Conservation (phyloP, 2,329 filamentous ascomycete genomes). For the Verticillium zaregamsianum region DNA sequence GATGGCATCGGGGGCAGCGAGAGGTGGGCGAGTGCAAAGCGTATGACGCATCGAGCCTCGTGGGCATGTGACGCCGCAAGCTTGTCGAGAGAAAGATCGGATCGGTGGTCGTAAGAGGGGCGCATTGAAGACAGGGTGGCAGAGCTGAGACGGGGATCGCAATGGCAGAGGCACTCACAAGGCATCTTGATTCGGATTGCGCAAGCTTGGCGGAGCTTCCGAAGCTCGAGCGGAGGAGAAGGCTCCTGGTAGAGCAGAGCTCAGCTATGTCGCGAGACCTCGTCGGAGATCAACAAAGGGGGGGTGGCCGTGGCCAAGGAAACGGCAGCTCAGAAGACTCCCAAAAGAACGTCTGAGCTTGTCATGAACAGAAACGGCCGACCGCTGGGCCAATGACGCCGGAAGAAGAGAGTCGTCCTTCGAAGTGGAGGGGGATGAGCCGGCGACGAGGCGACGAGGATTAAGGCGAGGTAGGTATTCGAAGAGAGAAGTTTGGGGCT, state of each 20-base stretch:
- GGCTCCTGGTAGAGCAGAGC: slow-evolving; percentile 1
- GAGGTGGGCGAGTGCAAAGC: neutral
- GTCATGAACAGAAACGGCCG: slow-evolving; percentile 13
- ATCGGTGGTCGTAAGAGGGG: neutral
- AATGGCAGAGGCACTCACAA: slow-evolving; percentile 13
- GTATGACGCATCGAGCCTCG: neutral
- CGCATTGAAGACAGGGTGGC: neutral
- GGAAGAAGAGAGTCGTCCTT: slow-evolving; percentile 5
- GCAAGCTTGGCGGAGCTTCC: slow-evolving; percentile 7
- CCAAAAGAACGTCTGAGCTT: slow-evolving; percentile 14
- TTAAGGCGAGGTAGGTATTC: slow-evolving; percentile 10
- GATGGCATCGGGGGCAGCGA: slow-evolving; percentile 10
- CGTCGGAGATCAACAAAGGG: slow-evolving; percentile 10
- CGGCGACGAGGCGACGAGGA: slow-evolving; percentile 8
- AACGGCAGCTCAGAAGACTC: slow-evolving; percentile 12
- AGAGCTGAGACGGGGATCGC: neutral
- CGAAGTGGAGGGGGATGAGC: slow-evolving; percentile 11
- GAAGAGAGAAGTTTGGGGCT: slow-evolving; percentile 12
- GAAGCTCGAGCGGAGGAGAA: slow-evolving; percentile 9
- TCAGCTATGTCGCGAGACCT: slow-evolving; percentile 15
- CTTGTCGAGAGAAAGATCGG: neutral
- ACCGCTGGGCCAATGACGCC: slow-evolving; percentile 12
- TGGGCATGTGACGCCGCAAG: neutral
- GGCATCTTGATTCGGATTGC: slow-evolving; percentile 17
- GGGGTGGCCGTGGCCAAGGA: slow-evolving; percentile 7